Conservation (phyloP, 1,284 basidiomycete species). For the Kwoniella shivajii region DNA sequence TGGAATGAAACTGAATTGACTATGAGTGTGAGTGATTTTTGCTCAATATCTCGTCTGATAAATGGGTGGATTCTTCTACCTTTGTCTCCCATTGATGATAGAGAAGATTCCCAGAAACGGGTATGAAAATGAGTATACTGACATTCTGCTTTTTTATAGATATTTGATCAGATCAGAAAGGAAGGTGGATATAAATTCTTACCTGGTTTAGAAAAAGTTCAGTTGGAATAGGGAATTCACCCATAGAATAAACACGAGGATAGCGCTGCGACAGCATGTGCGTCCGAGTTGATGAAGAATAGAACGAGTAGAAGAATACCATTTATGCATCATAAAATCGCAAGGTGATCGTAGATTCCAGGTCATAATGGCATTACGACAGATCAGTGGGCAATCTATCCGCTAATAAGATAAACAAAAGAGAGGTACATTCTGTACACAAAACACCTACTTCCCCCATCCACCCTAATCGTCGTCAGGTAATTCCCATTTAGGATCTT, state of each 20-base stretch:
- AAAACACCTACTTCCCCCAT: neutral
- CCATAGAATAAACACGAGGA: too few relatives aligned
- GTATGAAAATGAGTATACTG: neutral
- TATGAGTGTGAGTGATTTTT: constrained; percentile 39
- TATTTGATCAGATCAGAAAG: constrained; percentile 50
- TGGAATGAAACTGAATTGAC: constrained; percentile 47
- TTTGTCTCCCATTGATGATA: neutral
- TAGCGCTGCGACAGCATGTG: too few relatives aligned
- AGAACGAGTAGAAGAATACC: too few relatives aligned
- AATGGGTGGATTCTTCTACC: neutral
- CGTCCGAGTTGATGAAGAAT: too few relatives aligned
- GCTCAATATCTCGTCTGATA: neutral
- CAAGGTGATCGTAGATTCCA: too few relatives aligned
- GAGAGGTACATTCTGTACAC: too few relatives aligned
- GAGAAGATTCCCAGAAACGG: too few relatives aligned
- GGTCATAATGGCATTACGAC: too few relatives aligned
- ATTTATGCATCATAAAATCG: neutral
- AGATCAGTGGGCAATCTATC: too few relatives aligned
- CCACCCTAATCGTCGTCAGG: neutral
- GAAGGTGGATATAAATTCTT: constrained; percentile 49
- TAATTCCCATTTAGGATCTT: constrained; percentile 27
- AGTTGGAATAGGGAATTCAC: constrained; percentile 4
- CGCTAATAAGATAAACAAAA: too few relatives aligned
- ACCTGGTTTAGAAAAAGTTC: constrained; percentile 47
- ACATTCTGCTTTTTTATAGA: constrained; percentile 33